Evolutionary conservation across 2,329 filamentous ascomycete genomes (phyloP).

Genomic region (Clonostachys solani): DNA sequence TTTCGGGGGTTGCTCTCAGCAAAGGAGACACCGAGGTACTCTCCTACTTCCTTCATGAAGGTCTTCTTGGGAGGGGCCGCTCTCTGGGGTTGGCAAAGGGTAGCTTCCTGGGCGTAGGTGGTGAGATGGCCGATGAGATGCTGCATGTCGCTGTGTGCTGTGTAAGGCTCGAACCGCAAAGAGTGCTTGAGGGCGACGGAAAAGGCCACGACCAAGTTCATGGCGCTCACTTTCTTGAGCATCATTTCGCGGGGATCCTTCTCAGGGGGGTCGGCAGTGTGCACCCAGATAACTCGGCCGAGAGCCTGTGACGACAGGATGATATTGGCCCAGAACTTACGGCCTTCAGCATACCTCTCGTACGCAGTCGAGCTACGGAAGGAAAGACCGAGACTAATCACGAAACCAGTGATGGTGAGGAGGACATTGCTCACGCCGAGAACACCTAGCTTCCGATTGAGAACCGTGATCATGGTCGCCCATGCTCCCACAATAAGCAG

Average conservation of each 20-base stretch:
- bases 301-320: constrained; percentile 62
- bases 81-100: constrained; percentile 25
- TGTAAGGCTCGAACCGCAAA: constrained; percentile 78
- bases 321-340: constrained; percentile 58
- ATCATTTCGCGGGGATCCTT: constrained; percentile 58
- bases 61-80: constrained; percentile 33
- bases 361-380: constrained; percentile 77
- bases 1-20: constrained; percentile 76
- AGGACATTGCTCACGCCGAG: constrained; percentile 37
- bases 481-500: constrained; percentile 58
- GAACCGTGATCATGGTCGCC: constrained; percentile 60
- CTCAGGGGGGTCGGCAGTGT: constrained; percentile 54
- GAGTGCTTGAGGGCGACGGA: constrained; percentile 77
- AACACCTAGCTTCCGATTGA: constrained; percentile 38
- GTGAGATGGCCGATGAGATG: constrained; percentile 68
- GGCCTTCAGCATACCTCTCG: constrained; percentile 64
- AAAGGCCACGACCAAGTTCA: constrained; percentile 77
- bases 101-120: constrained; percentile 63
- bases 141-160: constrained; percentile 69
- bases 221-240: constrained; percentile 66
- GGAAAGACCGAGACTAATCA: constrained; percentile 73
- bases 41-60: constrained; percentile 61
- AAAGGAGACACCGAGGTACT: constrained; percentile 73
- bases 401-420: constrained; percentile 75
- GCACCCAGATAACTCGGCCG: constrained; percentile 79